Base-by-base conservation (phyloP, 106 monocot genomes). In the Dendrobium huoshanense region DNA sequence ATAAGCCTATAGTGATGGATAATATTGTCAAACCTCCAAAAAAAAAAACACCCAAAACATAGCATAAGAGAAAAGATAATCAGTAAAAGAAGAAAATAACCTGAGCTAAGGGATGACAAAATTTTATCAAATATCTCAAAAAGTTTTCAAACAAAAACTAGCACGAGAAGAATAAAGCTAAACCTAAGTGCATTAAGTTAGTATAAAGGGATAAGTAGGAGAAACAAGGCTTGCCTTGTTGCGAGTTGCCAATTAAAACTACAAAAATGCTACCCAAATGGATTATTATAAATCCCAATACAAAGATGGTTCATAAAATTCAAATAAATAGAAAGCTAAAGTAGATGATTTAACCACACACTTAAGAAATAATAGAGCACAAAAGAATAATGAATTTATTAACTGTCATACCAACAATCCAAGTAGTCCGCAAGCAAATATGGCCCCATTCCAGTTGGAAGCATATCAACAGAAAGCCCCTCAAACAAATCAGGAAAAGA, bases 401-500 rank as follows among this genome's bases (percentile, higher is more conserved):
- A 44, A 74, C 22, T 29, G 13, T 18, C 87, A 80, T 96, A 98
- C 98, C 94, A 98, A 85, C 80, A 84, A 81, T 91, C 84, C 81
- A 98, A 85, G 82, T 91, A 95, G 64, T 87, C 87, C 49, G 76
- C 42, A 55, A 92, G 86, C 29, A 98, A 77, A 82, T 92, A 82
- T 70, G 98, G 92, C 27, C 98, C 98, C 83, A 72, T 49, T 76
- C 89, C 89, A 84, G 51, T 55, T 25, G 92, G 92, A 51, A 95
- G 74, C 27, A 92, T 87, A 79, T 91, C 89, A 83, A 87, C 83
- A 56, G 72, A 79, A 83, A 95, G 83, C 68, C 84, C 94, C 75
- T 85, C 88, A 87, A 95, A 98, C 41, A 92, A 11, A 80, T 91
- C 86, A 75, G 81, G 82, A 70, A 95, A 98, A 72, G 89, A 87